phyloP scores from a whole-genome alignment of 2,329 filamentous ascomycete species.

The Aspergillus aculeatinus region DNA sequence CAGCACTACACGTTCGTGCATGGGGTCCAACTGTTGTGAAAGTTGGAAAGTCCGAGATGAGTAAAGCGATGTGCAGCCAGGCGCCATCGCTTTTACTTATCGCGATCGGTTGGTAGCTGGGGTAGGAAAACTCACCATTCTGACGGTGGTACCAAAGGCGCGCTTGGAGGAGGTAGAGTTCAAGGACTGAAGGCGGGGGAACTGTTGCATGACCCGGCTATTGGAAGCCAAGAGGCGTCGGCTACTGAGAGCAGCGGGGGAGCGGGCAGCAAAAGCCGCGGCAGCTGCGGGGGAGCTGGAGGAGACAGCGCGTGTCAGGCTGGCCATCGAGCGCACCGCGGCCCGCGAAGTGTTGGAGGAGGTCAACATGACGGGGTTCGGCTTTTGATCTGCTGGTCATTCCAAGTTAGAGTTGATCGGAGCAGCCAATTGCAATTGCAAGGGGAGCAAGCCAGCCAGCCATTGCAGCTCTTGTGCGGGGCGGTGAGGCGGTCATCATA shows the following conservation, averaged over 20 bases:
- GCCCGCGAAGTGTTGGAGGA: slow-evolving; percentile 33
- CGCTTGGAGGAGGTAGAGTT: slow-evolving; percentile 32
- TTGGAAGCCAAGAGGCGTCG: slow-evolving; percentile 33
- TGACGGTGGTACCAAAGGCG: slow-evolving; percentile 39
- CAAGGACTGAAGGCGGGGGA: slow-evolving; percentile 38
- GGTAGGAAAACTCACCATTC: slow-evolving; percentile 33
- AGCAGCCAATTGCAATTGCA: background rate
- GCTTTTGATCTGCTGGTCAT: slow-evolving; percentile 1
- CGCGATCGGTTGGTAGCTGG: background rate
- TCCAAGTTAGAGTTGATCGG: background rate
- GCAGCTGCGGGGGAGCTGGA: slow-evolving; percentile 35
- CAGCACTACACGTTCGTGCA: slow-evolving; percentile 7
- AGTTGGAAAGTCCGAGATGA: background rate
- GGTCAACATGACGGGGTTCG: slow-evolving; percentile 33
- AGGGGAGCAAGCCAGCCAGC: background rate
- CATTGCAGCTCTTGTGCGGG: background rate
- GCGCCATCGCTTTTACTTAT: background rate
- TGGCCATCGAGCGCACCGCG: slow-evolving; percentile 40
- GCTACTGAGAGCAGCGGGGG: slow-evolving; percentile 28
- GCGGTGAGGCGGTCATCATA: background rate
- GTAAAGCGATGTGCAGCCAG: background rate
- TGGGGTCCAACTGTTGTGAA: slow-evolving; percentile 5
- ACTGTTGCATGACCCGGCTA: slow-evolving; percentile 31
- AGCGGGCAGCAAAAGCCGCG: slow-evolving; percentile 31
- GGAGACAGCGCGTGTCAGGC: slow-evolving; percentile 35